Evolutionary conservation across 129 eudicot genomes (phyloP).

Genomic region (Centrapalus pauciflorus): DNA sequence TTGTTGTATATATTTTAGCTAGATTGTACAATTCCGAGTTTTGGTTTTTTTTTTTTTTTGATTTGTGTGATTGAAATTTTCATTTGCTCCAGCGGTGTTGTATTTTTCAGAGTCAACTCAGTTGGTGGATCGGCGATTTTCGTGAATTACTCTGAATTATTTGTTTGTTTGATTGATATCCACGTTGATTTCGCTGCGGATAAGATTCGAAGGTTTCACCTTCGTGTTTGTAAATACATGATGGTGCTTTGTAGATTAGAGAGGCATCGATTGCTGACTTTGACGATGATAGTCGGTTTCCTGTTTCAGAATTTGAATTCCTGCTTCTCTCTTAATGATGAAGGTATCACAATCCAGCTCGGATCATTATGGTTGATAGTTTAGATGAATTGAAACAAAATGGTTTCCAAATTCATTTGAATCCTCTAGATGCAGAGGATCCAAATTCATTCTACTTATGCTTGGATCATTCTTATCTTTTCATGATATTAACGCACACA

Average conservation of each 20-base stretch:
- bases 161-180: conserved; percentile 12
- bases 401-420: neutral
- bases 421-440: neutral
- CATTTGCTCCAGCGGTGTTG: conserved; percentile 25
- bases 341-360: conserved; percentile 36
- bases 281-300: conserved; percentile 23
- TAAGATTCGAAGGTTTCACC: conserved; percentile 15
- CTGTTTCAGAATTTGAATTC: conserved; percentile 25
- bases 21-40: conserved; percentile 19
- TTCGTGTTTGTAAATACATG: conserved; percentile 27
- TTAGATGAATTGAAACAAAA: neutral
- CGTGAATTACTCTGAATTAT: conserved; percentile 7
- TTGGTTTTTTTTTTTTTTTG: conserved; percentile 15
- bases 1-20: neutral
- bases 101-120: conserved; percentile 23
- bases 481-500: neutral
- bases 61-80: neutral
- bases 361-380: neutral
- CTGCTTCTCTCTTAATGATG: conserved; percentile 42
- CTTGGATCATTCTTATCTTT: neutral
- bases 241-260: conserved; percentile 30
- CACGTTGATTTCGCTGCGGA: neutral
- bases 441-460: neutral
- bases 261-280: conserved; percentile 14
- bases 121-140: conserved; percentile 26